Base-by-base conservation (phyloP, 106 monocot genomes). In the Hemerocallis citrina region DNA sequence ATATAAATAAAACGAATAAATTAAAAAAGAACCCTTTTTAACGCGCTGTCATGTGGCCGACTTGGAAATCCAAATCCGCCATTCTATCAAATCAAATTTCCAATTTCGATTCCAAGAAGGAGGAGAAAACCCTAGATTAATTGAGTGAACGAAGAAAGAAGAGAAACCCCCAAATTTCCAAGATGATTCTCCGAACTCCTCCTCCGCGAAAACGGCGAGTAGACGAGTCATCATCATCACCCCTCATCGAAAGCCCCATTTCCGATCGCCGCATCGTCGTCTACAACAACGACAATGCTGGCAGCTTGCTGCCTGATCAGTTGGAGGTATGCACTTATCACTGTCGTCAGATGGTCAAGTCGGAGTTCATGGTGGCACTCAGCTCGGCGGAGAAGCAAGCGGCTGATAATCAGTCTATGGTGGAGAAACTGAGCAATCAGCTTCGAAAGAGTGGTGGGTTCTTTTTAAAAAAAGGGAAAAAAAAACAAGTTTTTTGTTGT, bases 311-410 rank as follows among this genome's bases (percentile, higher is more conserved):
- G 30, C 78, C 75, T 21, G 46, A 68, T 19, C 75, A 75, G 25
- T 54, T 77, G 42, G 61, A 85, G 68, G 77, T 89, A 62, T 94
- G 93, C 89, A 83, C 85, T 51, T 89, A 94, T 73, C 82, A 89
- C 36, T 94, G 93, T 70, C 93, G 93, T 40, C 93, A 94, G 72
- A 89, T 94, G 93, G 93, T 88, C 10, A 88, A 88, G 68, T 75
- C 87, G 41, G 87, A 88, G 52, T 79, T 88, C 41, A 31, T 88
- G 40, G 67, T 75, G n/a, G 82, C 82, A 61, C 45, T 88, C 38
- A 49, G 56, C 45, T 67, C 68, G 11, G 69, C 83, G 25, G 83
- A 83, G 74, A 76, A 77, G 49, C 65, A 83, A 70, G 76, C 74
- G 30, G 38, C 14, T 63, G 76, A 82, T 4, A 79, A 83, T 59